Percentiles rank a stretch among this genome's conserved stretches.
Evolutionary conservation across 2,329 filamentous ascomycete species (phyloP).

Genomic region (Claviceps spartinae): DNA sequence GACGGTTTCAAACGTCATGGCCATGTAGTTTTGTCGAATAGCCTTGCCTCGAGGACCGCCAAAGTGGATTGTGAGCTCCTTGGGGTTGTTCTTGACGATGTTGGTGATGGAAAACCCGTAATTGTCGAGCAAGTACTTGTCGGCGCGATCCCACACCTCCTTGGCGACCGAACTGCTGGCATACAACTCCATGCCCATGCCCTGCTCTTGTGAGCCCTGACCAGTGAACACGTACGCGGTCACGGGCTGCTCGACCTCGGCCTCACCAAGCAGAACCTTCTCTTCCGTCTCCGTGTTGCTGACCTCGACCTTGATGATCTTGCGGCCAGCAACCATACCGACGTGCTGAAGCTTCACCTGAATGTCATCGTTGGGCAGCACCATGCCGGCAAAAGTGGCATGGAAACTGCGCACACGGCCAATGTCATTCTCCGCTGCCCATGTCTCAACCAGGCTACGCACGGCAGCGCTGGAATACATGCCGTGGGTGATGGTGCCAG

Average conservation of each 20-base stretch:
- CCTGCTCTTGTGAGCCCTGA: conserved; percentile 95
- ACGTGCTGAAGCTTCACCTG: conserved; percentile 92
- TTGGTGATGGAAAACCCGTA: conserved; percentile 98
- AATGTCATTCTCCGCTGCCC: conserved; percentile 97
- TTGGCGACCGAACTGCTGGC: conserved; percentile 84
- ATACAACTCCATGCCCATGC: conserved; percentile 99
- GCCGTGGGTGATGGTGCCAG: conserved; percentile 94
- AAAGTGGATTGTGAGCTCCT: conserved; percentile 96
- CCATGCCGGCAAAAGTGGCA: conserved; percentile 95
- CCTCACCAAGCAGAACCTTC: conserved; percentile 88
- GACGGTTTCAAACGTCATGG: conserved; percentile 99
- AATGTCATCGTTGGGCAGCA: conserved; percentile 89
- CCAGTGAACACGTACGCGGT: conserved; percentile 97
- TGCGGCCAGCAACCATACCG: conserved; percentile 94
- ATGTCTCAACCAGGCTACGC: conserved; percentile 90
- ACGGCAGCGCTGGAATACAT: conserved; percentile 99
- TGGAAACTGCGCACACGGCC: conserved; percentile 96
- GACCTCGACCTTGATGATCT: conserved; percentile 98
- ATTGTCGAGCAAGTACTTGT: conserved; percentile 96
- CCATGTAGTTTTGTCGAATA: conserved; percentile 98
- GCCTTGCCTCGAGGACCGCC: conserved; percentile 93
- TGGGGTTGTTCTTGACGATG: conserved; percentile 98
- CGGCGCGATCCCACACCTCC: conserved; percentile 95
- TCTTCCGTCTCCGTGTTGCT: conserved; percentile 93
- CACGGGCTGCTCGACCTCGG: conserved; percentile 93